Evolutionary conservation across 2,329 filamentous ascomycete species (phyloP), one percentile per base, ranked within the genome.

Genomic region (Cladosporium velox): DNA sequence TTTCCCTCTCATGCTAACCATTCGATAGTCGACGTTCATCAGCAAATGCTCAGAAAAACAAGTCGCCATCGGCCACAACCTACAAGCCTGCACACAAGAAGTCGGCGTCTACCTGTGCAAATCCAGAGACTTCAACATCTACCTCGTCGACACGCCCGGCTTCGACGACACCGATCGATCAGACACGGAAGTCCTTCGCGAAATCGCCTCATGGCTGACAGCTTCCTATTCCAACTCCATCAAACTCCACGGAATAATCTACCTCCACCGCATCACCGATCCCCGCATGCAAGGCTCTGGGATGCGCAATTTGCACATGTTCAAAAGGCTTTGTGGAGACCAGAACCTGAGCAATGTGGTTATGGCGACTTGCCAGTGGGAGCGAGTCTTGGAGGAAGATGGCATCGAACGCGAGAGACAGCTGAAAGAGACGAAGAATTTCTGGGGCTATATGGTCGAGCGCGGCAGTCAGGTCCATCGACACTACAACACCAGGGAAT

Each of bases 291-390:
- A 73, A 4, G 77, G 80, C 59, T 78, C 78, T 28, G 72, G 75
- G 38, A 72, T 76, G 18, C 75, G 77, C 51, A 83, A 82, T 66
- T 70, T 84, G 1, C 68, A 76, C 28, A 81, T 84, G 75, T 82
- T 84, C 71, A 74, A 77, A 64, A 77, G 79, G 38, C 77, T 84
- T 2, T 80, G 78, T 44, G 82, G 82, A 1, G 72, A 79, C 18
- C 71, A 78, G 24, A 75, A 75, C 32, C 72, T 83, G 1, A 71
- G 76, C 63, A 77, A 79, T 57, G 79, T 83, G 12, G 68, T 80
- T 4, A 70, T 84, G n/a, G 75, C 74, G 1, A 83, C 81, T 4
- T 82, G 76, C 24, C 78, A 79, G 73, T 84, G 81, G 81, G 76
- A 77, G 21, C 15, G 47, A 8, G 49, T 66, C 47, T 54, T 72